Percentiles rank a stretch among this genome's conserved stretches.
Evolutionary conservation across 2,329 filamentous ascomycete genomes (phyloP).

Genomic region (Coniochaeta prunicola): DNA sequence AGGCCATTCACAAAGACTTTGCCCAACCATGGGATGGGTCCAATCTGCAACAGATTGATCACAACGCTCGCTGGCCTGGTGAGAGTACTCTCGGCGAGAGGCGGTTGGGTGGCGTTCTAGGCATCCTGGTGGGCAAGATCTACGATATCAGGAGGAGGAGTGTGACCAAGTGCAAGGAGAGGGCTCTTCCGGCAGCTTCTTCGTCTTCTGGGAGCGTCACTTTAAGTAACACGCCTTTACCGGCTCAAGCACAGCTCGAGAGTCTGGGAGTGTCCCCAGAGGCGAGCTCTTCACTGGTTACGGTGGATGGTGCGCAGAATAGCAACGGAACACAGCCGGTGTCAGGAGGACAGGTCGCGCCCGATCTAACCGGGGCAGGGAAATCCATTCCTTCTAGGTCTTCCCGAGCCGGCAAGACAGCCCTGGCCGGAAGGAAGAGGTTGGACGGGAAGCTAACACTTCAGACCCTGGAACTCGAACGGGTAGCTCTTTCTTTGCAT

Average conservation of each 20-base stretch:
- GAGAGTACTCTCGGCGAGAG: constrained; percentile 52
- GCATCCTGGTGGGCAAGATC: constrained; percentile 59
- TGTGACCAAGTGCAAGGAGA: constrained; percentile 10
- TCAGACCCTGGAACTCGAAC: constrained; percentile 68
- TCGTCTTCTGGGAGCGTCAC: not conserved
- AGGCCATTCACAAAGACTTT: constrained; percentile 41
- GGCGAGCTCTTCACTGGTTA: not conserved
- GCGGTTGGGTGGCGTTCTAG: constrained; percentile 60
- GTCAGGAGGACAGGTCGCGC: not conserved
- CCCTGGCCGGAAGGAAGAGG: constrained; percentile 18
- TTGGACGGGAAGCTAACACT: constrained; percentile 55
- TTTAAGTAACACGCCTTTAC: not conserved
- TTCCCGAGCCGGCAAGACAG: constrained; percentile 6
- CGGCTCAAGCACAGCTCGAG: not conserved
- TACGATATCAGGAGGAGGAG: constrained; percentile 45
- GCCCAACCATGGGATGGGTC: constrained; percentile 56
- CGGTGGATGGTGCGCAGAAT: not conserved
- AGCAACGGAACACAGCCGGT: not conserved
- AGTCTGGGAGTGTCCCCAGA: not conserved
- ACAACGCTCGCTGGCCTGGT: constrained; percentile 47
- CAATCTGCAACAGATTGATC: constrained; percentile 56
- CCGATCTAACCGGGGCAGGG: not conserved
- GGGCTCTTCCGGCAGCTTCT: not conserved
- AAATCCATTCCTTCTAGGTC: not conserved
- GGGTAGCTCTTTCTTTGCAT: constrained; percentile 63